Percentiles rank a stretch among this genome's conserved stretches.
phyloP scores from a whole-genome alignment of 192 early-diverging fungal species.

The Rhizophagus sp. region DNA sequence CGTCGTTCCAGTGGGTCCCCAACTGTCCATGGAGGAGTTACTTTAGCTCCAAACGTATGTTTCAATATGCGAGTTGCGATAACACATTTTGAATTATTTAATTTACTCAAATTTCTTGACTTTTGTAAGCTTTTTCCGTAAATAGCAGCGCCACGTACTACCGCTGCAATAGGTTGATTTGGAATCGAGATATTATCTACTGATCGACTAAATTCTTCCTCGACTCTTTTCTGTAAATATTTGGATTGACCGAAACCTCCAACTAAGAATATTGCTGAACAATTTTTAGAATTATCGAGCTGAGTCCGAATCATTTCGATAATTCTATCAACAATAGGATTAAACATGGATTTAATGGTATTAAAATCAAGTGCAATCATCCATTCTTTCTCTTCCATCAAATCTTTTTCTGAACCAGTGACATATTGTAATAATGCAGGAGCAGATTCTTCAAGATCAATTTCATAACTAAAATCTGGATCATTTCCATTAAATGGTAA shows the following conservation, averaged over 20 bases:
- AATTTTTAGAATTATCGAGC: constrained; percentile 40
- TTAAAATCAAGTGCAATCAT: constrained; percentile 45
- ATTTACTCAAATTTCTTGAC: too few species aligned
- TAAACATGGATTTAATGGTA: constrained; percentile 53
- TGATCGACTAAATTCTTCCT: constrained; percentile 44
- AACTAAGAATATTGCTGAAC: constrained; percentile 55
- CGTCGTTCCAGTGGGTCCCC: too few species aligned
- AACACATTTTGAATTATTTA: too few species aligned
- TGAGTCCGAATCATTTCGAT: constrained; percentile 55
- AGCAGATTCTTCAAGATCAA: background rate
- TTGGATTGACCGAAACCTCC: constrained; percentile 57
- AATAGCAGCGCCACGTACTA: constrained; percentile 54
- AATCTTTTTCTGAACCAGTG: background rate
- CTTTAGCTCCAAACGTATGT: too few species aligned
- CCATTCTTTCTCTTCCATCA: constrained; percentile 44
- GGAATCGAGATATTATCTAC: constrained; percentile 49
- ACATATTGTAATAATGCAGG: background rate
- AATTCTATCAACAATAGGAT: constrained; percentile 55
- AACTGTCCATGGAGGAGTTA: too few species aligned
- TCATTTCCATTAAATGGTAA: background rate
- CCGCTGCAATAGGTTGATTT: constrained; percentile 48
- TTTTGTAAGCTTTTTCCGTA: constrained; percentile 33
- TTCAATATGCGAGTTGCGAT: too few species aligned
- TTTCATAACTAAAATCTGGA: background rate
- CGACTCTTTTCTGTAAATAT: constrained; percentile 50